Percentiles rank a stretch among this genome's conserved stretches.
These are phyloP conservation scores for Stylosanthes scabra DNA, from an alignment of 331 rosid genomes.

Conservation along the genomic window DNA sequence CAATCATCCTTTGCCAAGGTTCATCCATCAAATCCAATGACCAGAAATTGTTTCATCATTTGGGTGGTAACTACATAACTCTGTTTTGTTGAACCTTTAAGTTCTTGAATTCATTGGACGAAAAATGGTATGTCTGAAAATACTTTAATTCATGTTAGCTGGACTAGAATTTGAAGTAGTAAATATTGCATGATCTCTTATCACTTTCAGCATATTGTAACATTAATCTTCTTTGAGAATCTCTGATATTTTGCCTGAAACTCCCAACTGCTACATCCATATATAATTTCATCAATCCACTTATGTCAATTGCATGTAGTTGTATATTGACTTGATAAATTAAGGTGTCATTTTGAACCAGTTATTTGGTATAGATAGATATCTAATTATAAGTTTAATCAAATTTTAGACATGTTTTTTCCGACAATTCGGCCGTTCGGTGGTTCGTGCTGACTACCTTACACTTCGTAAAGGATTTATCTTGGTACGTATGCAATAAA, in stretches of 20 bases:
- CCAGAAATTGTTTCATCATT: slow-evolving; percentile 56
- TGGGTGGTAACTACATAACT: slow-evolving; percentile 81
- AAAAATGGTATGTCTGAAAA: slow-evolving; percentile 19
- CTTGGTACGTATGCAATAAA: slow-evolving; percentile 56
- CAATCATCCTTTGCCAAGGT: slow-evolving; percentile 83
- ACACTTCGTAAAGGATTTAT: slow-evolving; percentile 94
- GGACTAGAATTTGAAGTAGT: too few relatives aligned
- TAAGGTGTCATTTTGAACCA: slow-evolving; percentile 33
- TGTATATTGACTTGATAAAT: slow-evolving; percentile 19
- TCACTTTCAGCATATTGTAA: slow-evolving; percentile 16
- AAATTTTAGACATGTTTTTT: slow-evolving; percentile 84
- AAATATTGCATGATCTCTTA: background rate
- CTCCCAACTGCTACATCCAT: background rate
- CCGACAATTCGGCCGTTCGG: slow-evolving; percentile 91
- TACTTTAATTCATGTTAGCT: background rate
- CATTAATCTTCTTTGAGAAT: slow-evolving; percentile 9
- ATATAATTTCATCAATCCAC: slow-evolving; percentile 14
- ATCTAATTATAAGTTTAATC: slow-evolving; percentile 38
- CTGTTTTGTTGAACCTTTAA: slow-evolving; percentile 24
- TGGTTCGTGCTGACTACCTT: slow-evolving; percentile 88
- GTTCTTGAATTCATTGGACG: slow-evolving; percentile 21
- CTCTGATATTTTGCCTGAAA: background rate
- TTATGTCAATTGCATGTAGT: slow-evolving; percentile 27
- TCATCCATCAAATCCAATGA: slow-evolving; percentile 67
- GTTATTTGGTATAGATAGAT: background rate